phyloP scores from a whole-genome alignment of 805 yeast species.

The Wickerhamomyces chambardii region DNA sequence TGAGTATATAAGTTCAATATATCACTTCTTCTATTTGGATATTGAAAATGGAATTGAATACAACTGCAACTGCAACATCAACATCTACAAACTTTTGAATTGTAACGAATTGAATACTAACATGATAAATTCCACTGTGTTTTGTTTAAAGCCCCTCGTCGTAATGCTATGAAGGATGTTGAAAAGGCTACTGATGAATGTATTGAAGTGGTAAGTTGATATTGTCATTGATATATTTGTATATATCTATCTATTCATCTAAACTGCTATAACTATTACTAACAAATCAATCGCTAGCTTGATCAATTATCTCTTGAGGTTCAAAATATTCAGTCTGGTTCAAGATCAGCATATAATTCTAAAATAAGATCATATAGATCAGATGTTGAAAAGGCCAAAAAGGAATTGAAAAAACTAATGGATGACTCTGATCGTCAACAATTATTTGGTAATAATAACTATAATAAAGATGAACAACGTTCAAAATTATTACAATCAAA shows the following conservation, averaged over 20 bases:
- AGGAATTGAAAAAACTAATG: constrained; percentile 41
- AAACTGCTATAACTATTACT: too few relatives aligned
- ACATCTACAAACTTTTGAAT: too few relatives aligned
- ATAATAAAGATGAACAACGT: constrained; percentile 53
- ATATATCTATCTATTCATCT: not conserved
- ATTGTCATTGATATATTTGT: not conserved
- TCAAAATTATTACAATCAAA: constrained; percentile 72
- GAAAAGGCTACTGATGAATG: constrained; percentile 74
- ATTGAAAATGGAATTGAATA: too few relatives aligned
- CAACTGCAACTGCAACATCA: too few relatives aligned
- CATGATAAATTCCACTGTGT: too few relatives aligned
- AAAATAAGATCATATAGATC: constrained; percentile 64
- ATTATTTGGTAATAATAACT: constrained; percentile 49
- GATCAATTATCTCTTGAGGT: constrained; percentile 88
- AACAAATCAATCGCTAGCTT: constrained; percentile 22
- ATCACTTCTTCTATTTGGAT: too few relatives aligned
- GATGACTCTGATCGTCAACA: constrained; percentile 69
- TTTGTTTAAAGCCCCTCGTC: constrained; percentile 33
- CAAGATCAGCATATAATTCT: constrained; percentile 64
- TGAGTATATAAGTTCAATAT: too few relatives aligned
- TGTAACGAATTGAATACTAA: too few relatives aligned
- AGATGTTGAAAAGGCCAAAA: constrained; percentile 51
- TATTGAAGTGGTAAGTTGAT: constrained; percentile 43
- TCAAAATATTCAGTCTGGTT: constrained; percentile 67
- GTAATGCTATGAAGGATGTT: constrained; percentile 44